Percentiles rank a stretch among this genome's conserved stretches.
Evolutionary conservation across 1,284 basidiomycete species (phyloP).

Genomic region (Stygiomarasmius scandens): DNA sequence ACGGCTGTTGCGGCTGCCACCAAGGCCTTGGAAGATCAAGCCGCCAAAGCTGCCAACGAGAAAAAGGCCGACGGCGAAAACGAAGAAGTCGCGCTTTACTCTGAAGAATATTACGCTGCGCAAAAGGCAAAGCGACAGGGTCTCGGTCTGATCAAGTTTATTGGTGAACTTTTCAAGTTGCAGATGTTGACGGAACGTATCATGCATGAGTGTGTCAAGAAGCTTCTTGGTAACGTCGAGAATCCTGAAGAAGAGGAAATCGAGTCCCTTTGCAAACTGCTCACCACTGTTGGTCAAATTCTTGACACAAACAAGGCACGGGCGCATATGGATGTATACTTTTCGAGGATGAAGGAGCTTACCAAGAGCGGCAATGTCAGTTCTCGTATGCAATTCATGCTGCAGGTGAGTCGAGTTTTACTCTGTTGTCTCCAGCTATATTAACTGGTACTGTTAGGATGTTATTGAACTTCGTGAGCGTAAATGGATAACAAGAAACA

Average conservation of each 20-base stretch:
- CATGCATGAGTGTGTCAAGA: conserved; percentile 97
- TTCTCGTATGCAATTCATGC: conserved; percentile 93
- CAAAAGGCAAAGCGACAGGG: conserved; percentile 97
- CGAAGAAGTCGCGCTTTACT: conserved; percentile 74
- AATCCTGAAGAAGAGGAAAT: conserved; percentile 98
- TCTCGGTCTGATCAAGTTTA: conserved; percentile 96
- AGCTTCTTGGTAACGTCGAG: conserved; percentile 88
- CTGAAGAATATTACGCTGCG: conserved; percentile 95
- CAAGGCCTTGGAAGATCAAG: conserved; percentile 63
- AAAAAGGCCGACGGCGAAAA: conserved; percentile 44
- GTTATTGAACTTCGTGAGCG: conserved; percentile 86
- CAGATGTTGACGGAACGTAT: conserved; percentile 94
- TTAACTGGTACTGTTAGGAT: conserved; percentile 53
- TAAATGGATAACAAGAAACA: conserved; percentile 80
- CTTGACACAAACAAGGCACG: conserved; percentile 83
- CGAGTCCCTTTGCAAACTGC: conserved; percentile 91
- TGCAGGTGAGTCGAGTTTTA: conserved; percentile 64
- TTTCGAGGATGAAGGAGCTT: conserved; percentile 86
- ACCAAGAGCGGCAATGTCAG: conserved; percentile 75
- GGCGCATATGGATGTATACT: conserved; percentile 91
- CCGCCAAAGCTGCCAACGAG: conserved; percentile 63
- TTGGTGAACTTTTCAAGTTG: conserved; percentile 97
- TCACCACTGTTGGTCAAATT: conserved; percentile 85
- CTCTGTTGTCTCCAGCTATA: conserved; percentile 17
- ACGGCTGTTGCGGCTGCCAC: conserved; percentile 61